Conservation (phyloP, 2,329 filamentous ascomycete species). For the Botrytis paeoniae region DNA sequence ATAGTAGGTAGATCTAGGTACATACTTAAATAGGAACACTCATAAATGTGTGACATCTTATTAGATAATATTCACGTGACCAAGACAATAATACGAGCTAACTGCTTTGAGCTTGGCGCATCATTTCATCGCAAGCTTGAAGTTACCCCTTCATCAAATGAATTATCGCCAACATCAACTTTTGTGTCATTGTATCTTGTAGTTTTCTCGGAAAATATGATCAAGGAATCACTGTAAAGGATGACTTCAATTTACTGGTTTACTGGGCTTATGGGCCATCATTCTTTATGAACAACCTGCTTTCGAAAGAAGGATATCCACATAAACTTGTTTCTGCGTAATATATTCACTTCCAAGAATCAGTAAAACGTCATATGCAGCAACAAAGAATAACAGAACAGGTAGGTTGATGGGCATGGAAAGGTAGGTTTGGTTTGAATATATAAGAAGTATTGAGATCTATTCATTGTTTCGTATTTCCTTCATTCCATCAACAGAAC, state of each 20-base stretch:
- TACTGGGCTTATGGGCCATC: not conserved
- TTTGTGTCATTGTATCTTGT: not conserved
- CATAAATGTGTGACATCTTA: not conserved
- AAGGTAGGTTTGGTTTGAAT: not conserved
- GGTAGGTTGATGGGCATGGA: not conserved
- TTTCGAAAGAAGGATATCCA: not conserved
- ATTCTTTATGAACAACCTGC: not conserved
- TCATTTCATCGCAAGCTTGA: not conserved
- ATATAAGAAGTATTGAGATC: not conserved
- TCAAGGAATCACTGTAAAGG: not conserved
- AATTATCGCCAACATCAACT: not conserved
- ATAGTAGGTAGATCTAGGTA: not conserved
- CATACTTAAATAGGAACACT: not conserved
- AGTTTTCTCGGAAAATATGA: too few species aligned
- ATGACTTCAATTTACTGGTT: not conserved
- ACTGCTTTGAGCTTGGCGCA: not conserved
- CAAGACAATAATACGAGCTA: fast-evolving
- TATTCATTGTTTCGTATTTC: not conserved
- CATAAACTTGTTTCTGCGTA: slow-evolving; percentile 11
- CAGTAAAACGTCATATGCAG: slow-evolving; percentile 14
- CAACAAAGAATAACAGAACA: not conserved
- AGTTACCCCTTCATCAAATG: slow-evolving; percentile 1
- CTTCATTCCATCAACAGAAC: not conserved
- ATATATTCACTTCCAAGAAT: slow-evolving; percentile 16
- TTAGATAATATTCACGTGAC: fast-evolving